Percentiles rank a stretch among this genome's conserved stretches.
These are phyloP conservation scores for Sanghuangporus weigelae DNA, from an alignment of 1,284 basidiomycete species.

Conservation along the genomic window DNA sequence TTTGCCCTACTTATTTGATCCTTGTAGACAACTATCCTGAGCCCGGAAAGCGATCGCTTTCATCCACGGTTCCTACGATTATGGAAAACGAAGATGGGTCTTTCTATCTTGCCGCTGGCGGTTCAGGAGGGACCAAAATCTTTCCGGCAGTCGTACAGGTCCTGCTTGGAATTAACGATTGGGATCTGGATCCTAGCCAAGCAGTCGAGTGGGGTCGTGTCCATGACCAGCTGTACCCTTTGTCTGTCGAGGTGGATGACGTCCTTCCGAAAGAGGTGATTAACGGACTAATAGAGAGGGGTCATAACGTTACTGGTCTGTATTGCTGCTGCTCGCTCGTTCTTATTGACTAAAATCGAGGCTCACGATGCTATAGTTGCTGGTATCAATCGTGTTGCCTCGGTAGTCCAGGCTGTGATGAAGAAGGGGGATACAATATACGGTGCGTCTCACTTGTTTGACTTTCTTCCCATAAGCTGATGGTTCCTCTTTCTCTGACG, in stretches of 20 bases:
- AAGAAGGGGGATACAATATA: constrained; percentile 48
- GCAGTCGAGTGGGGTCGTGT: constrained; percentile 86
- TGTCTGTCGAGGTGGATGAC: constrained; percentile 57
- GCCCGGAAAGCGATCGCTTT: constrained; percentile 82
- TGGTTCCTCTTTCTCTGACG: constrained; percentile 5
- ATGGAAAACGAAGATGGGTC: constrained; percentile 70
- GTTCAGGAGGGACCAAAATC: constrained; percentile 84
- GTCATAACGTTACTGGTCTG: constrained; percentile 71
- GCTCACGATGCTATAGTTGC: constrained; percentile 24
- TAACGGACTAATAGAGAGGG: constrained; percentile 50
- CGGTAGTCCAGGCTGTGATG: constrained; percentile 70
- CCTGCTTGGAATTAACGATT: constrained; percentile 72
- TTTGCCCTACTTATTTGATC: background rate
- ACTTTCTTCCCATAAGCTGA: constrained; percentile 4
- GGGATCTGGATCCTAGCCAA: constrained; percentile 73
- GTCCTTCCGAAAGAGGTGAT: constrained; percentile 51
- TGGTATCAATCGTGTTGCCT: constrained; percentile 57
- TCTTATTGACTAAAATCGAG: background rate
- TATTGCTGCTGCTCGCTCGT: constrained; percentile 10
- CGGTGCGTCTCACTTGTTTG: constrained; percentile 37
- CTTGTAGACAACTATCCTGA: constrained; percentile 79
- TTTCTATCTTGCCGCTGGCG: constrained; percentile 73
- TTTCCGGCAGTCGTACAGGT: constrained; percentile 79
- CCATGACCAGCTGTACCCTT: constrained; percentile 88
- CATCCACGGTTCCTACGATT: constrained; percentile 79